phyloP scores from a whole-genome alignment of 1,284 basidiomycete genomes.

The Apiotrichum brassicae region DNA sequence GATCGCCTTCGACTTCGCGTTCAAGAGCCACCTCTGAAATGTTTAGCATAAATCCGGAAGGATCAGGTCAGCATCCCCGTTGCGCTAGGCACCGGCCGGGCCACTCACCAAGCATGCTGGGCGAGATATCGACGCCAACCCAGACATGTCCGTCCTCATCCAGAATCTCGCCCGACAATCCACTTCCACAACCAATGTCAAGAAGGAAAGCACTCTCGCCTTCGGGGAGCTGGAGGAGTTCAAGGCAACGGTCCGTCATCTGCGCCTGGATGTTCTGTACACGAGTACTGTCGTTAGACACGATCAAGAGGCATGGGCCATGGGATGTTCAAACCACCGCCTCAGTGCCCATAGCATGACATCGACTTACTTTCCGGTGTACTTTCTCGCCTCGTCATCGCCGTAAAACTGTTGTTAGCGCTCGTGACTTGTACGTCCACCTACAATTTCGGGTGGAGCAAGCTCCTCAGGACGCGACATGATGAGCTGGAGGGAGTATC shows the following conservation, averaged over 20 bases:
- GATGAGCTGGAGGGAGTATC: slow-evolving; percentile 3
- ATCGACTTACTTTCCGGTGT: slow-evolving; percentile 76
- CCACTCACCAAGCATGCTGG: slow-evolving; percentile 87
- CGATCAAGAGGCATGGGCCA: no score
- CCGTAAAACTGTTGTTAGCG: slow-evolving; percentile 65
- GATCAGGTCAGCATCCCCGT: no score
- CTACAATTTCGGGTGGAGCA: slow-evolving; percentile 86
- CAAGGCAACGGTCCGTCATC: slow-evolving; percentile 94
- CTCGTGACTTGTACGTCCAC: neutral
- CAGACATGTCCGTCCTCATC: slow-evolving; percentile 86
- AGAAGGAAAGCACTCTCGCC: slow-evolving; percentile 71
- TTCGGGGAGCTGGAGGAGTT: slow-evolving; percentile 77
- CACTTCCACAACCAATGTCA: slow-evolving; percentile 97
- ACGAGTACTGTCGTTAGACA: slow-evolving; percentile 52
- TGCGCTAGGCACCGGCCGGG: no score
- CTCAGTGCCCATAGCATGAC: neutral
- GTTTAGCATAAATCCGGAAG: neutral
- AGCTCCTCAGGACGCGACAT: slow-evolving; percentile 96
- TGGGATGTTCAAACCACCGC: no score
- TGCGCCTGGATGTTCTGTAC: slow-evolving; percentile 96
- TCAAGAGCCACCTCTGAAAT: slow-evolving; percentile 81
- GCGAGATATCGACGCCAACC: slow-evolving; percentile 92
- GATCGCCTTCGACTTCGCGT: slow-evolving; percentile 85
- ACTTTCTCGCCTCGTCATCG: slow-evolving; percentile 90
- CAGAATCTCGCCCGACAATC: slow-evolving; percentile 92